These are phyloP conservation scores for Brettanomyces bruxellensis DNA, from an alignment of 805 yeast species.

Conservation along the genomic window DNA sequence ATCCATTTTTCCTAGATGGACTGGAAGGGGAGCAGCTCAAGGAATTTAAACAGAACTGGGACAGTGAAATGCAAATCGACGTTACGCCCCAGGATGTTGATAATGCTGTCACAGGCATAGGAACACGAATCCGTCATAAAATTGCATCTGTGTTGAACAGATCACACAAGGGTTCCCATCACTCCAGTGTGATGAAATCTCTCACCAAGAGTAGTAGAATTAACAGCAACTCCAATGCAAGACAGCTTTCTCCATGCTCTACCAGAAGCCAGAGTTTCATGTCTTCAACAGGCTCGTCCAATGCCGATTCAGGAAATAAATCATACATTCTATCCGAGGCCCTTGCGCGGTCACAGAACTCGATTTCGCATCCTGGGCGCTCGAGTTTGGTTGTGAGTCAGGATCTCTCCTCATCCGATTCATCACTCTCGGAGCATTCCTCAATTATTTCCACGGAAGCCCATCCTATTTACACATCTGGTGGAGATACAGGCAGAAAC, in stretches of 20 bases:
- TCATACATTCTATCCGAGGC: constrained; percentile 2
- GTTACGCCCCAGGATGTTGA: constrained; percentile 62
- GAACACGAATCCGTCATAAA: constrained; percentile 49
- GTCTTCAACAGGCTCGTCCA: no score
- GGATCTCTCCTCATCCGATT: background rate
- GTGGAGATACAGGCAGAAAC: background rate
- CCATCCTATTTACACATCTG: background rate
- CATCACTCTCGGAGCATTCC: background rate
- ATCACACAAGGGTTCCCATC: background rate
- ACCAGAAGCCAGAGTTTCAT: no score
- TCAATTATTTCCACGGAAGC: background rate
- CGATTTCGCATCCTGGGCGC: background rate
- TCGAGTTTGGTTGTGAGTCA: no score
- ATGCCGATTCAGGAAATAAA: background rate
- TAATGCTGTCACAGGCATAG: constrained; percentile 77
- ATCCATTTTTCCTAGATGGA: constrained; percentile 48
- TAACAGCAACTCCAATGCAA: no score
- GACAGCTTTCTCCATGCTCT: no score
- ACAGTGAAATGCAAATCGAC: constrained; percentile 34
- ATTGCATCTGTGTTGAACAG: constrained; percentile 27
- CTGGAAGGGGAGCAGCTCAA: constrained; percentile 18
- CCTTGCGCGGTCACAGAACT: background rate
- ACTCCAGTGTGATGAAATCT: no score
- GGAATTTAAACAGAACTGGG: constrained; percentile 22
- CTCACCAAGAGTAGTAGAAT: no score